These are phyloP conservation scores for Desmodesmus armatus DNA, from an alignment of 139 green algal species.

Conservation along the genomic window DNA sequence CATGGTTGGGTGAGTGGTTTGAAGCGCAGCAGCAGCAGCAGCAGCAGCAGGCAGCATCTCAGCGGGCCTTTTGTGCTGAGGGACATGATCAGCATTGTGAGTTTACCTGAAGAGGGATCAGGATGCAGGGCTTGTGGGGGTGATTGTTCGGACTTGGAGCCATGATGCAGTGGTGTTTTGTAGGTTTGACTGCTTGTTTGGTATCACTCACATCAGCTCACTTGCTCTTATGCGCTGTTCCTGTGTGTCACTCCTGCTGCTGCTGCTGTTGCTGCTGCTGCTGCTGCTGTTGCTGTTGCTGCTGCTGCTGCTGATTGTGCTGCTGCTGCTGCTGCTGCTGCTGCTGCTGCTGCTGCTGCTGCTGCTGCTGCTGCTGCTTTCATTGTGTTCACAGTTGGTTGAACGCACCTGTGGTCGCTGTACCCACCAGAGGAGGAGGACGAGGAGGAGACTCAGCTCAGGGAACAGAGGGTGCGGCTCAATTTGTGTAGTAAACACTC, in stretches of 20 bases:
- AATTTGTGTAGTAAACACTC: too few species aligned
- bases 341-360: too few species aligned
- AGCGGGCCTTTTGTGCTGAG: neutral
- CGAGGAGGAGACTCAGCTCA: conserved; percentile 42
- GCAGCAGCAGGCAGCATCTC: neutral
- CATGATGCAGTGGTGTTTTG: too few species aligned
- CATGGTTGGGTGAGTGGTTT: too few species aligned
- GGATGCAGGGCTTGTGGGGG: too few species aligned
- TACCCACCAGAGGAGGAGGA: conserved; percentile 41
- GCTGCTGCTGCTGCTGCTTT: conserved; percentile 1
- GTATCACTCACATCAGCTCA: too few species aligned
- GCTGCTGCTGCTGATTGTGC: neutral
- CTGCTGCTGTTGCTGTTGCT: conserved; percentile 2
- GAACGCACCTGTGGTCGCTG: conserved; percentile 39
- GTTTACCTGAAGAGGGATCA: too few species aligned
- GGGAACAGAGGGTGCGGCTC: conserved; percentile 27
- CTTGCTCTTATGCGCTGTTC: too few species aligned
- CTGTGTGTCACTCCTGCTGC: too few species aligned
- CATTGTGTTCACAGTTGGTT: neutral
- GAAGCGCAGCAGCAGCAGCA: neutral
- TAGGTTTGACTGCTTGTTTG: too few species aligned
- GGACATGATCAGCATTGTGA: neutral
- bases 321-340: neutral
- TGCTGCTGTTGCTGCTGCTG: neutral
- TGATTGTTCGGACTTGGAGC: too few species aligned